A percentile compares a stretch with the other conserved stretches of the same genome.
Evolutionary conservation across 495 filamentous ascomycete genomes (phyloP).

Genomic region (Hypoxylon trugodes): DNA sequence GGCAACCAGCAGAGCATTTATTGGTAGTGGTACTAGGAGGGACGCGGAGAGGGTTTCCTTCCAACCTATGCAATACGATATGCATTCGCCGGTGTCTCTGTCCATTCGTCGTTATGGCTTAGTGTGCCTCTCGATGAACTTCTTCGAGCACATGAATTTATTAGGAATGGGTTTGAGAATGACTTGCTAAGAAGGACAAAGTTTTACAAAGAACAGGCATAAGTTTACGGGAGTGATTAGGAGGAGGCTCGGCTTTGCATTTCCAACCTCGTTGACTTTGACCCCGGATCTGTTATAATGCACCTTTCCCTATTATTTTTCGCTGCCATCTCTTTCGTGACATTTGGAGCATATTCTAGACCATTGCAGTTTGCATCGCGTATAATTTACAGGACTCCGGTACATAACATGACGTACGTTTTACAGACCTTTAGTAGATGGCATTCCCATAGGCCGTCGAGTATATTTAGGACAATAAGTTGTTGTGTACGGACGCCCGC

Average conservation of each 20-base stretch:
- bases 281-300: conserved; percentile 33
- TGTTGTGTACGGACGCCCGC: too few species aligned
- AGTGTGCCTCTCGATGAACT: conserved; percentile 23
- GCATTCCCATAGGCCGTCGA: too few species aligned
- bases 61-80: conserved; percentile 40
- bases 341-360: too few species aligned
- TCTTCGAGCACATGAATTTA: conserved; percentile 24
- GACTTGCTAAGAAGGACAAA: conserved; percentile 24
- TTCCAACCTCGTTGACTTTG: conserved; percentile 24
- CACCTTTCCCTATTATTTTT: conserved; percentile 7
- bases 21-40: conserved; percentile 27
- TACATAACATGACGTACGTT: too few species aligned
- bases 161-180: conserved; percentile 29
- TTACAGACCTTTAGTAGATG: too few species aligned
- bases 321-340: neutral
- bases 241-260: conserved; percentile 28
- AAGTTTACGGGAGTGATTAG: conserved; percentile 27
- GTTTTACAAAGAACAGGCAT: conserved; percentile 33
- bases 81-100: conserved; percentile 41
- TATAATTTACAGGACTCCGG: too few species aligned
- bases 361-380: too few species aligned
- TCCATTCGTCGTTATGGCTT: conserved; percentile 42
- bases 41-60: conserved; percentile 30
- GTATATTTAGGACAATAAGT: too few species aligned
- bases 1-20: conserved; percentile 28